These are phyloP conservation scores for Pterulicium gracile DNA, from an alignment of 1,284 basidiomycete species.

Conservation along the genomic window DNA sequence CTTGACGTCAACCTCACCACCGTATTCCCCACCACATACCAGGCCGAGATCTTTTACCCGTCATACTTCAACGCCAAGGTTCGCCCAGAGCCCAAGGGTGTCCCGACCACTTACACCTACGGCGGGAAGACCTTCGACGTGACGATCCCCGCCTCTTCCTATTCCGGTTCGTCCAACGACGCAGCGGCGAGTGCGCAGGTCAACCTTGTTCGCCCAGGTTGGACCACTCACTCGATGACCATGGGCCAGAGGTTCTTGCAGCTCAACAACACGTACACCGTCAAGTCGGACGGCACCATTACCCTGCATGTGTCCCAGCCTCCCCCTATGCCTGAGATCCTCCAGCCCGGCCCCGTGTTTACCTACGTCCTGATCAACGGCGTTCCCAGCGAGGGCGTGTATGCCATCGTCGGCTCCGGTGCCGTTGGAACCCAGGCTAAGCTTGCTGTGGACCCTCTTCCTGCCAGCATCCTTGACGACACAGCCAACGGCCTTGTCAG, in stretches of 20 bases:
- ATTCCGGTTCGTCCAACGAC: slow-evolving; percentile 53
- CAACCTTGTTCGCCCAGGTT: slow-evolving; percentile 77
- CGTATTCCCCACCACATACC: slow-evolving; percentile 78
- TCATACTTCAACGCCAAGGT: slow-evolving; percentile 66
- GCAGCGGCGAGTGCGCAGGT: slow-evolving; percentile 74
- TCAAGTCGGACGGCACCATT: slow-evolving; percentile 43
- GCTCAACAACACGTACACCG: slow-evolving; percentile 44
- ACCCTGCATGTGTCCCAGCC: slow-evolving; percentile 58
- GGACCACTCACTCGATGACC: slow-evolving; percentile 85
- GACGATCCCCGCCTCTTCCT: slow-evolving; percentile 49
- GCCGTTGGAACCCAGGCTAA: slow-evolving; percentile 49
- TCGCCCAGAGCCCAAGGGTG: slow-evolving; percentile 63
- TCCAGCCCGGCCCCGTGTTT: slow-evolving; percentile 67
- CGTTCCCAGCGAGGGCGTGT: slow-evolving; percentile 56
- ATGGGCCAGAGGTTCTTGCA: slow-evolving; percentile 42
- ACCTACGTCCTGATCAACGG: slow-evolving; percentile 64
- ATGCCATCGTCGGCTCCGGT: slow-evolving; percentile 59
- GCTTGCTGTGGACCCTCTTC: slow-evolving; percentile 35
- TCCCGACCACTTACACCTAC: slow-evolving; percentile 70
- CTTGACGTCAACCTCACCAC: slow-evolving; percentile 67
- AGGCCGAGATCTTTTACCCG: slow-evolving; percentile 83
- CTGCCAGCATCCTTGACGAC: slow-evolving; percentile 32
- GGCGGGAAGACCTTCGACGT: slow-evolving; percentile 77
- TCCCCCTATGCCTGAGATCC: slow-evolving; percentile 60
- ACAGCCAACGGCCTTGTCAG: slow-evolving; percentile 28